Conservation (phyloP, 176 grass and related monocot genomes). For the Secale cereale region DNA sequence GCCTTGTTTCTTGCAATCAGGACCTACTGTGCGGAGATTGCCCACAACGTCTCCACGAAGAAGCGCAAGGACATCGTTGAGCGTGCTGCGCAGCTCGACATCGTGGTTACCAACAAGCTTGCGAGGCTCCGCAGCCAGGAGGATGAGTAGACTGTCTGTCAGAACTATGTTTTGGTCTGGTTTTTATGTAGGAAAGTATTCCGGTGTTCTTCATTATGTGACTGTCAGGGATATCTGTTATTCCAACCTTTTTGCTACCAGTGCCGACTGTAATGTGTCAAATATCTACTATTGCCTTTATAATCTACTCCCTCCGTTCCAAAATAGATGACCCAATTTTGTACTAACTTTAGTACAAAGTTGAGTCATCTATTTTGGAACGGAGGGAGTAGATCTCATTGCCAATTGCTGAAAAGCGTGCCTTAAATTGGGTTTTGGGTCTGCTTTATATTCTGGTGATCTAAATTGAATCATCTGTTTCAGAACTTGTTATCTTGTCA, state of each 20-base stretch:
- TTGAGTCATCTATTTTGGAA: no score
- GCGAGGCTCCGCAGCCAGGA: slow-evolving; percentile 75
- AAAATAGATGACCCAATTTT: no score
- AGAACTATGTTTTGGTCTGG: slow-evolving; percentile 26
- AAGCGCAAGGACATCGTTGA: slow-evolving; percentile 79
- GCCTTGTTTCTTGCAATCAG: neutral
- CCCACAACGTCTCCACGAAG: slow-evolving; percentile 55
- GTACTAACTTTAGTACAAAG: no score
- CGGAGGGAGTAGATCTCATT: neutral
- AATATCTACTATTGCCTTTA: neutral
- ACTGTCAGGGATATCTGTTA: slow-evolving; percentile 1
- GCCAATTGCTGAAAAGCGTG: neutral
- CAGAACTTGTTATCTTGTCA: neutral
- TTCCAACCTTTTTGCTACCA: slow-evolving; percentile 12
- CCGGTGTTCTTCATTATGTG: neutral
- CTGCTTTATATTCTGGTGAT: neutral
- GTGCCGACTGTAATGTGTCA: neutral
- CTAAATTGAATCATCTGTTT: neutral
- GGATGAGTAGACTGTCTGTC: slow-evolving; percentile 41
- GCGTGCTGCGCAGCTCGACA: slow-evolving; percentile 64
- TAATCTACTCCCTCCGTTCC: no score
- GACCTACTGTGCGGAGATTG: slow-evolving; percentile 72
- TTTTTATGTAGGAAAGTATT: slow-evolving; percentile 13
- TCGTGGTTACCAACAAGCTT: slow-evolving; percentile 74
- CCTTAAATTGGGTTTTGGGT: neutral